Evolutionary conservation across 768 basidiomycete genomes (phyloP).

Genomic region (Collybiopsis confluens): DNA sequence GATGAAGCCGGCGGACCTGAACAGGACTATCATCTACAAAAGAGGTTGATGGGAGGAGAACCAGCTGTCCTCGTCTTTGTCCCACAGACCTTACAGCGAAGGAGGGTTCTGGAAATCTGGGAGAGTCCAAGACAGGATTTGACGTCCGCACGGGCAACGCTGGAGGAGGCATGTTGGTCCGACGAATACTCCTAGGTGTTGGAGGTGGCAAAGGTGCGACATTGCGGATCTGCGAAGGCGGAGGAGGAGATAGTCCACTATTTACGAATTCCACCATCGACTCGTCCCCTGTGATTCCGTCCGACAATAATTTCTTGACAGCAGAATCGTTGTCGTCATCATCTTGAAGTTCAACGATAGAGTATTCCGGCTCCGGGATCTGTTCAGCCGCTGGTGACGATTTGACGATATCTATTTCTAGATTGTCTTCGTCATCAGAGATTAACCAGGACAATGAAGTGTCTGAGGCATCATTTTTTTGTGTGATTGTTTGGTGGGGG

Average conservation of each 20-base stretch:
- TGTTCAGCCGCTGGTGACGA: slow-evolving; percentile 38
- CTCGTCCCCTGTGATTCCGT: slow-evolving; percentile 15
- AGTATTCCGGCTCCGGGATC: neutral
- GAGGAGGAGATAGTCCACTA: slow-evolving; percentile 15
- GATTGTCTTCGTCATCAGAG: slow-evolving; percentile 49
- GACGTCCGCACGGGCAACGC: slow-evolving; percentile 21
- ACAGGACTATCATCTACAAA: neutral
- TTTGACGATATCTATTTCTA: slow-evolving; percentile 44
- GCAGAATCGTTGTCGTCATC: neutral
- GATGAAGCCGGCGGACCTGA: slow-evolving; percentile 4
- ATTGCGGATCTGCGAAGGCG: neutral
- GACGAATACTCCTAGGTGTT: slow-evolving; percentile 16
- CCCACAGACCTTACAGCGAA: slow-evolving; percentile 42
- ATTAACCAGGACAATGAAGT: too few relatives aligned
- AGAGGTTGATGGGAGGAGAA: neutral
- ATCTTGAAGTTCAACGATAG: neutral
- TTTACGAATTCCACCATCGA: slow-evolving; percentile 20
- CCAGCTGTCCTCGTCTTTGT: slow-evolving; percentile 19
- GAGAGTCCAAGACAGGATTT: neutral
- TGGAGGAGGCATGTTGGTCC: slow-evolving; percentile 30
- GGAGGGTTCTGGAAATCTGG: slow-evolving; percentile 30
- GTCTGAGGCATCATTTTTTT: neutral
- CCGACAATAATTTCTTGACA: neutral
- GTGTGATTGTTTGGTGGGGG: neutral
- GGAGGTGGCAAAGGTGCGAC: neutral